Evolutionary conservation across 1,284 basidiomycete genomes (phyloP).

Genomic region (Pterulicium gracile): DNA sequence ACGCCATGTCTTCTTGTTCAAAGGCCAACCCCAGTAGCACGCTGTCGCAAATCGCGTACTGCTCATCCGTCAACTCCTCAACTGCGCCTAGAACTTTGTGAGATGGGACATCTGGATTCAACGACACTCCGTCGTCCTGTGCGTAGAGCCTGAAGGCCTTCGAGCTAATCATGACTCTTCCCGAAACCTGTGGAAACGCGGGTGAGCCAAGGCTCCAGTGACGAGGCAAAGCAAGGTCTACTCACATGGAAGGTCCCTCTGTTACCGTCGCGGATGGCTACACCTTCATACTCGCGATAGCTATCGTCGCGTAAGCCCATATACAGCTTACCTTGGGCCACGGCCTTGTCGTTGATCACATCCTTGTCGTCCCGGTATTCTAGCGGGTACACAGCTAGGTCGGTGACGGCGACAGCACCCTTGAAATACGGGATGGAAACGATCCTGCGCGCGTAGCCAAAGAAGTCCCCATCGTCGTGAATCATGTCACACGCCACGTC

Average conservation of each 20-base stretch:
- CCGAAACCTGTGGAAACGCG: slow-evolving; percentile 13
- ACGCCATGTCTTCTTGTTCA: slow-evolving; percentile 20
- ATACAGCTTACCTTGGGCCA: slow-evolving; percentile 13
- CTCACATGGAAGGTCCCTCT: slow-evolving; percentile 11
- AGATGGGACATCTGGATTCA: slow-evolving; percentile 13
- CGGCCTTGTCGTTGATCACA: slow-evolving; percentile 8
- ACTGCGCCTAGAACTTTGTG: slow-evolving; percentile 11
- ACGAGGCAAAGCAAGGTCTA: neutral
- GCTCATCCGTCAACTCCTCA: slow-evolving; percentile 15
- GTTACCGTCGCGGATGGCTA: neutral
- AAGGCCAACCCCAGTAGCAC: slow-evolving; percentile 20
- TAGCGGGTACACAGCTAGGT: slow-evolving; percentile 17
- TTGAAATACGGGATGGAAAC: slow-evolving; percentile 13
- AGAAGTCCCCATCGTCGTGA: slow-evolving; percentile 15
- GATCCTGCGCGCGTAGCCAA: slow-evolving; percentile 15
- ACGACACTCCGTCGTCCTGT: slow-evolving; percentile 12
- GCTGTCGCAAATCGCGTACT: slow-evolving; percentile 19
- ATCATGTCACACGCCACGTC: slow-evolving; percentile 17
- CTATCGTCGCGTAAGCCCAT: neutral
- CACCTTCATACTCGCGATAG: neutral
- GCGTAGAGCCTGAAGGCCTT: slow-evolving; percentile 15
- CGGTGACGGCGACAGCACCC: slow-evolving; percentile 14
- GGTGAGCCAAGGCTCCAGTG: neutral
- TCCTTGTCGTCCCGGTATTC: slow-evolving; percentile 11
- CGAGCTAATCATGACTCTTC: slow-evolving; percentile 21